These are phyloP conservation scores for Simplicillium aogashimaense DNA, from an alignment of 2,329 filamentous ascomycete genomes.

Conservation along the genomic window DNA sequence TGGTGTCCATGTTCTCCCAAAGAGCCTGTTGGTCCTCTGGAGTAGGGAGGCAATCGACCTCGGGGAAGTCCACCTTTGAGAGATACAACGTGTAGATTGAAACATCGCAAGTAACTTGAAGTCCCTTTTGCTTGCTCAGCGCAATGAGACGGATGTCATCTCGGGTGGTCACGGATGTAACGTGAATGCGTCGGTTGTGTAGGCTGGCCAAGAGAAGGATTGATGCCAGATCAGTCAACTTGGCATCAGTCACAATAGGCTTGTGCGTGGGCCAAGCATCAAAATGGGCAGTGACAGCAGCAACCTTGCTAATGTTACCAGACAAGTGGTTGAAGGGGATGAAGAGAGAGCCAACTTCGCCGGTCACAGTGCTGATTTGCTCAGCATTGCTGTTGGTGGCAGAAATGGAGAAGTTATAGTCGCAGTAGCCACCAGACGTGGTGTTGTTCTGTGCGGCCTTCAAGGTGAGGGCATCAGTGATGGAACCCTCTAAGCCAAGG, in stretches of 20 bases:
- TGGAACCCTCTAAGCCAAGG: constrained; percentile 59
- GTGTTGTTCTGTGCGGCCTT: constrained; percentile 64
- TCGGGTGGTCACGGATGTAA: constrained; percentile 68
- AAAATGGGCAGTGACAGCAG: constrained; percentile 70
- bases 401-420: constrained; percentile 72
- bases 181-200: constrained; percentile 68
- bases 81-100: constrained; percentile 73
- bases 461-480: constrained; percentile 62
- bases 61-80: constrained; percentile 59
- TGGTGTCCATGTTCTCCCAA: constrained; percentile 62
- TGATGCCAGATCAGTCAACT: constrained; percentile 71
- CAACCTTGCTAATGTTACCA: constrained; percentile 76
- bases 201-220: constrained; percentile 69
- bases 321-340: constrained; percentile 76
- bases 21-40: constrained; percentile 59
- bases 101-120: constrained; percentile 74
- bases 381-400: constrained; percentile 65
- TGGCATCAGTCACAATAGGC: constrained; percentile 73
- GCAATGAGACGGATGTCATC: constrained; percentile 71
- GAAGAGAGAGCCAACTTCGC: constrained; percentile 70
- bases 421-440: constrained; percentile 58
- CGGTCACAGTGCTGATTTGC: constrained; percentile 61
- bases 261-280: constrained; percentile 69
- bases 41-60: constrained; percentile 57
- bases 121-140: constrained; percentile 70